Evolutionary conservation across 1,139 yeast genomes (phyloP), one percentile per base, ranked within the genome.

Genomic region (Saccharomyces uvarum): DNA sequence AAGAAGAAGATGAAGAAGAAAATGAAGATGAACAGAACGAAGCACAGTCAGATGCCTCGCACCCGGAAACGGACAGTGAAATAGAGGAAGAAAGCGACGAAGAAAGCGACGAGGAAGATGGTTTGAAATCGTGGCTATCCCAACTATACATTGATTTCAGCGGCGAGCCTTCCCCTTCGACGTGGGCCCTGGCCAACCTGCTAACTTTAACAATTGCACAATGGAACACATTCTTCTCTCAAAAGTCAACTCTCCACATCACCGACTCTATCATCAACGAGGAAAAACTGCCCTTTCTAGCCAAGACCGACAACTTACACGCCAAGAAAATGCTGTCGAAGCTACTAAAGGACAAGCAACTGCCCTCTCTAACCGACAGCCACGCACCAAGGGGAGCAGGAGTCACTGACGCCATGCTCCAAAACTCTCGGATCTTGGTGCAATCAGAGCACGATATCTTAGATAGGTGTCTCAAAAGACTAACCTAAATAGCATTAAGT

Each of bases 141-240:
- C 58, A 57, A 31, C 54, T 60, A 33, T 59, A 48, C 46, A 27
- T 60, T 29, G 54, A 56, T 24, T 46, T 27, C 16, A 49, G 51
- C 14, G 57, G 59, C n/a, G 38, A 51, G n/a, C 61, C 61, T n/a
- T 49, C 57, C 0, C 44, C 44, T 7, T 28, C 53, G 2, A 49
- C 57, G 28, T 38, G 44, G 14, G 57, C 58, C 2, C 33, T 56
- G 2, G 50, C 55, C 16, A 56, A 52, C 6, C 14, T 55, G 13
- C 47, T 59, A 21, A 38, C 55, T 2, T 13, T 59, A 32, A 53
- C 44, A 8, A 41, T 41, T 2, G 31, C 47, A 2, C 55, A 55
- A 9, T 59, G 52, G 44, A n/a, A 38, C 5, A 9, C 24, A 53
- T 21, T 47, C n/a, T 52, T 44, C 14, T 46, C 57, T 13, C 28